Percentiles rank a stretch among this genome's conserved stretches.
Conservation (phyloP, 169 alveolate genomes). For the Plasmodium cynomolgi region DNA sequence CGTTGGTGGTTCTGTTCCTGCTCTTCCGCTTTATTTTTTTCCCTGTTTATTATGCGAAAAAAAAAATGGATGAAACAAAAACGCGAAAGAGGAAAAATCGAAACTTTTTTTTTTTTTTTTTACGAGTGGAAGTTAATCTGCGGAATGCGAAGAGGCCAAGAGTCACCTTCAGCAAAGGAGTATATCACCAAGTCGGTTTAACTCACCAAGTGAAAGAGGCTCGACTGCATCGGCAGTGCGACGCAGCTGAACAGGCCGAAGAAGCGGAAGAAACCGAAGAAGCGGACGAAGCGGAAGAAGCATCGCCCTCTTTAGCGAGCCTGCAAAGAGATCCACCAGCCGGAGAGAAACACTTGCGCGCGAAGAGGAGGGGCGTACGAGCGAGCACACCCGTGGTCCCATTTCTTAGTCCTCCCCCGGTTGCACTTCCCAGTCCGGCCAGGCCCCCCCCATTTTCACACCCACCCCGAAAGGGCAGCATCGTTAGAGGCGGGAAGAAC, state of each 20-base stretch:
- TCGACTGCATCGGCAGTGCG: neutral
- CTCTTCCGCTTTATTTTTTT: neutral
- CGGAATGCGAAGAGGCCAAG: neutral
- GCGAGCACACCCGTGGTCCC: neutral
- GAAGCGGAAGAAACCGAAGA: no score
- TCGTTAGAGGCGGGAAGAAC: neutral
- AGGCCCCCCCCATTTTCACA: neutral
- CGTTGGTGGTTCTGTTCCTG: neutral
- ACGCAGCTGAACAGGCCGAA: neutral
- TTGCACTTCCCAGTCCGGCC: neutral
- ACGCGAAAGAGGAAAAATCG: neutral
- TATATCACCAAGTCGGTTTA: neutral
- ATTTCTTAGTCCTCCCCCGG: neutral
- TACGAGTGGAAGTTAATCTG: neutral
- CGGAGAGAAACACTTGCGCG: neutral
- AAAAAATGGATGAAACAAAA: neutral
- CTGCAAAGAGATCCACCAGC: neutral
- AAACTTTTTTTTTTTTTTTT: slow-evolving; percentile 2
- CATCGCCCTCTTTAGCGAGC: neutral
- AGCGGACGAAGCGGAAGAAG: neutral
- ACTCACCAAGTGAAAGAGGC: neutral
- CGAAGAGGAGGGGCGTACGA: neutral
- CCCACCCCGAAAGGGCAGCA: neutral
- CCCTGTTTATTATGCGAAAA: neutral
- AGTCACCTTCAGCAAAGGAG: neutral